A percentile compares a stretch with the other conserved stretches of the same genome.
Evolutionary conservation across 73 alveolate species (phyloP).

Genomic region (Vitrella brassicaformis): DNA sequence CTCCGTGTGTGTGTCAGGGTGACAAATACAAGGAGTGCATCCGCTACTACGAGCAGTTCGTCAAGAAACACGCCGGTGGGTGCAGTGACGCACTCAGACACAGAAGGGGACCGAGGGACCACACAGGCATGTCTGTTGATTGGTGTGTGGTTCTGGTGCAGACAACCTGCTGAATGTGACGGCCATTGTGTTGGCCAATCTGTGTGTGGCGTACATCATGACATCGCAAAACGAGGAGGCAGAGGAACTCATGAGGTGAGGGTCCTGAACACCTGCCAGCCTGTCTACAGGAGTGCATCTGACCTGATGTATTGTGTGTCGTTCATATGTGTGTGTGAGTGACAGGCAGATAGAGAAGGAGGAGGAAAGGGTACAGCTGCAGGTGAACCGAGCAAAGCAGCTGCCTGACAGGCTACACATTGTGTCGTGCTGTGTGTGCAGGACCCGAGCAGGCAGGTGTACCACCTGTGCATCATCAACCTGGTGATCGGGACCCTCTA

Average conservation of each 20-base stretch:
- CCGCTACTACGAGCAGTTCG: slow-evolving; percentile 91
- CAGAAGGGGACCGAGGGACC: too few relatives aligned
- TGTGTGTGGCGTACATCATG: slow-evolving; percentile 95
- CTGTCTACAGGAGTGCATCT: too few relatives aligned
- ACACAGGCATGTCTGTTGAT: too few relatives aligned
- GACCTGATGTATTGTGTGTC: too few relatives aligned
- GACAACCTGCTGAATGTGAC: slow-evolving; percentile 87
- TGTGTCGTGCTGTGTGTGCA: too few relatives aligned
- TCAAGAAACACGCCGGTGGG: slow-evolving; percentile 69
- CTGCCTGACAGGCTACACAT: too few relatives aligned
- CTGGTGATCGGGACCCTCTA: slow-evolving; percentile 79
- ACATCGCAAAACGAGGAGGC: slow-evolving; percentile 93
- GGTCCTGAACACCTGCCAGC: too few relatives aligned
- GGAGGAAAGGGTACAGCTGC: slow-evolving; percentile 62
- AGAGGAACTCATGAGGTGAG: slow-evolving; percentile 85
- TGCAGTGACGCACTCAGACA: too few relatives aligned
- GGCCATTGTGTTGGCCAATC: slow-evolving; percentile 95
- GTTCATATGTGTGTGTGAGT: too few relatives aligned
- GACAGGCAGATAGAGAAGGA: slow-evolving; percentile 70
- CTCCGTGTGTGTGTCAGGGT: too few relatives aligned
- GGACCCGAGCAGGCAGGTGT: slow-evolving; percentile 53
- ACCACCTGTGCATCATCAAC: slow-evolving; percentile 96
- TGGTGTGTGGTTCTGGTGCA: too few relatives aligned
- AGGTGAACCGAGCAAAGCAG: too few relatives aligned
- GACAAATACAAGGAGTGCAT: slow-evolving; percentile 94